These are phyloP conservation scores for Leptodontidium sp. DNA, from an alignment of 2,329 filamentous ascomycete species.

Conservation along the genomic window DNA sequence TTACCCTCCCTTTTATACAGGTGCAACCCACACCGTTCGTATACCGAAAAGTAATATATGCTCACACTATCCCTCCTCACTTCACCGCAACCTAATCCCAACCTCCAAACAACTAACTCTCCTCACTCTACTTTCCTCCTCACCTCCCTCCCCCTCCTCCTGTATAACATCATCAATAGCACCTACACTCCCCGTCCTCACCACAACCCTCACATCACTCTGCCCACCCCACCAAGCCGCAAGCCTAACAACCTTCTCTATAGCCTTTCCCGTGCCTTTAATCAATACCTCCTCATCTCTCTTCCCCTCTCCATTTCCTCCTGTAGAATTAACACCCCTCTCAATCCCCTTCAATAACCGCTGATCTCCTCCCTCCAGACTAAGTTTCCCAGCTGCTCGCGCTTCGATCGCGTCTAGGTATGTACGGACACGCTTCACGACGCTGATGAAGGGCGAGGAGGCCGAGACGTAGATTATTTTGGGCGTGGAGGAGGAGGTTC, in stretches of 20 bases:
- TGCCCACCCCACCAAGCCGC: conserved; percentile 42
- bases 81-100: conserved; percentile 38
- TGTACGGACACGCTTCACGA: conserved; percentile 44
- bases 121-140: conserved; percentile 40
- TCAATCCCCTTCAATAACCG: conserved; percentile 34
- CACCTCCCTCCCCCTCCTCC: conserved; percentile 28
- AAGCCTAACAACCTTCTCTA: conserved; percentile 43
- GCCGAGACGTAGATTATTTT: conserved; percentile 46
- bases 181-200: conserved; percentile 46
- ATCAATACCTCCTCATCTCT: conserved; percentile 43
- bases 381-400: conserved; percentile 36
- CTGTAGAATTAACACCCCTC: conserved; percentile 21
- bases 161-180: conserved; percentile 47
- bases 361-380: conserved; percentile 21
- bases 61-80: background rate
- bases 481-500: conserved; percentile 33
- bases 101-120: conserved; percentile 45
- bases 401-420: conserved; percentile 41
- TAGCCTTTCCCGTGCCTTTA: conserved; percentile 46
- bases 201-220: conserved; percentile 40
- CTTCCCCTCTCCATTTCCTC: conserved; percentile 9
- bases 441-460: conserved; percentile 43
- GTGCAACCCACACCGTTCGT: background rate
- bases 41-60: background rate
- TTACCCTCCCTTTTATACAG: no score